Conservation (phyloP, 805 yeast species). For the Saturnispora besseyi region DNA sequence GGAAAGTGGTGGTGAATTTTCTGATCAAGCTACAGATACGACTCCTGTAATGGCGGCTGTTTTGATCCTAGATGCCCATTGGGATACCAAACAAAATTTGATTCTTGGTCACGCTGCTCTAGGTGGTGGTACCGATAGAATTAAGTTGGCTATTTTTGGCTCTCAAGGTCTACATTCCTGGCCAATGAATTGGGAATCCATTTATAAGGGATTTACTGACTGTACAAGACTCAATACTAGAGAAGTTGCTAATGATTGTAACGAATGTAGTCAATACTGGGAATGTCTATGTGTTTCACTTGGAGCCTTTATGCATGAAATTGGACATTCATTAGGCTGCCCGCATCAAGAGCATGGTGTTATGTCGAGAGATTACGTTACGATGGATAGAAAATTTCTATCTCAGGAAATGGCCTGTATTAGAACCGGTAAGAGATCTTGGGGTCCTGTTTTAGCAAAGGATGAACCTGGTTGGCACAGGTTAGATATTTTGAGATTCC, state of each 20-base stretch:
- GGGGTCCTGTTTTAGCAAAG: conserved; percentile 41
- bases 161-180: conserved; percentile 86
- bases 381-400: conserved; percentile 73
- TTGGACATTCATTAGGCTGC: conserved; percentile 84
- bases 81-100: conserved; percentile 52
- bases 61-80: conserved; percentile 74
- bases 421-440: conserved; percentile 42
- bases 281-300: conserved; percentile 77
- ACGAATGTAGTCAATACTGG: conserved; percentile 82
- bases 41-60: conserved; percentile 75
- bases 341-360: conserved; percentile 90
- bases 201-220: conserved; percentile 64
- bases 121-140: conserved; percentile 72
- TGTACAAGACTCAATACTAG: conserved; percentile 48
- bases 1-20: conserved; percentile 47
- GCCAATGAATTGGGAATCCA: conserved; percentile 75
- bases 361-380: conserved; percentile 79
- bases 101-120: conserved; percentile 87
- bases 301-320: conserved; percentile 94
- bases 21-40: conserved; percentile 23
- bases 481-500: conserved; percentile 65
- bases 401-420: conserved; percentile 55
- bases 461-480: conserved; percentile 86
- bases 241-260: conserved; percentile 86
- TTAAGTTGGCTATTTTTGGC: conserved; percentile 85